Evolutionary conservation across 1,284 basidiomycete species (phyloP).

Genomic region (Ustilago trichophora): DNA sequence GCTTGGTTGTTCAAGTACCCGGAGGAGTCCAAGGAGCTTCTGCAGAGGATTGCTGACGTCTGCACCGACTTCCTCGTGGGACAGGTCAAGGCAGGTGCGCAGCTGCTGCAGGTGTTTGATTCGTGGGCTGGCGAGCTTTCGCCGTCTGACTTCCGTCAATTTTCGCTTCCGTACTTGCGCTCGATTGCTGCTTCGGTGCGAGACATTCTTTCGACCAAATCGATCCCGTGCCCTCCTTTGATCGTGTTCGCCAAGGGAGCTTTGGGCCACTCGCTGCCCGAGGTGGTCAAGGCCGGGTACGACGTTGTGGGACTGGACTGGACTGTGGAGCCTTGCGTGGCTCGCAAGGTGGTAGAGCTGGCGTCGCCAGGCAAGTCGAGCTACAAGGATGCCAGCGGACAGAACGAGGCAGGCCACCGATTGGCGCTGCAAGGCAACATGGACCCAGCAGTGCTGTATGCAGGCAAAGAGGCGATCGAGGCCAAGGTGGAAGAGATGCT

Average conservation of each 20-base stretch:
- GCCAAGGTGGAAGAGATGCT: constrained; percentile 80
- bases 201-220: constrained; percentile 58
- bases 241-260: constrained; percentile 65
- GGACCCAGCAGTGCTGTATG: constrained; percentile 87
- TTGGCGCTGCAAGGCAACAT: constrained; percentile 93
- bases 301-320: constrained; percentile 65
- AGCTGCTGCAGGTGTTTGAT: constrained; percentile 65
- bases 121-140: constrained; percentile 67
- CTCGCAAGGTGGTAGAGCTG: constrained; percentile 58
- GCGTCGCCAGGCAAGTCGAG: constrained; percentile 44
- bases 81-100: constrained; percentile 63
- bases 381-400: constrained; percentile 47
- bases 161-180: constrained; percentile 61
- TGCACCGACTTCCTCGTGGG: constrained; percentile 64
- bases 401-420: constrained; percentile 64
- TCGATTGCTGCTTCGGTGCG: constrained; percentile 59
- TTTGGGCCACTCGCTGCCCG: constrained; percentile 61
- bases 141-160: constrained; percentile 63
- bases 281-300: constrained; percentile 62
- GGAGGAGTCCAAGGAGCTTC: constrained; percentile 60
- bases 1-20: constrained; percentile 64
- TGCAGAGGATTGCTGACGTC: constrained; percentile 62
- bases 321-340: constrained; percentile 62
- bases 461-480: constrained; percentile 82
- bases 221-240: constrained; percentile 58